Base-by-base conservation (phyloP, 2,329 filamentous ascomycete genomes). In the Aspergillus caelatus region DNA sequence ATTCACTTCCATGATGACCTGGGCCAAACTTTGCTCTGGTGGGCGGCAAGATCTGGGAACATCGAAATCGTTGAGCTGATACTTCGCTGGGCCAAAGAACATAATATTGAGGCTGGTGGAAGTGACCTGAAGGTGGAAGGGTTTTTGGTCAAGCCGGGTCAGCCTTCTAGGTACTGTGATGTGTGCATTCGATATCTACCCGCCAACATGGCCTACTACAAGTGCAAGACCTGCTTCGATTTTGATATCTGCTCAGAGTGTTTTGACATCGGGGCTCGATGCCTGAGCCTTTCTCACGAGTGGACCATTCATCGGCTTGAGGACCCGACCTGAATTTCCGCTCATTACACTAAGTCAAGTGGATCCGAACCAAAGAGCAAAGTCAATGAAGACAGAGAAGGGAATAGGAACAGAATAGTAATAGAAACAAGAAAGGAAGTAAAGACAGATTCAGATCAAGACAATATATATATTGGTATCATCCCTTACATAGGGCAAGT, bases 51-150 rank as follows among this genome's bases (percentile, higher is more conserved):
- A 43, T n/a, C 4, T 21, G 41, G 41, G 7, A 0, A 21, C 2
- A 8, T 8, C 21, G n/a, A 21, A 10, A 43, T 21, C 1, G 12
- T 43, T 0, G 41, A 21, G 10, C 19, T 11, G 6, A 21, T 21
- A 9, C 0, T 0, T 21, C 41, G 0, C 34, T 36, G 34, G 12
- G 1, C 12, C 2, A 36, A 36, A 36, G 1, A 43, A 0, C 41
- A 43, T 4, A 10, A 43, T n/a, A 4, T 19, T 21, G 41, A 43
- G 16, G 1, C 9, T 19, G 7, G 0, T 43, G 19, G 10, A 2
- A 43, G 1, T 43, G 41, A n/a, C 9, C 7, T 21, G 5, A 19
- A 0, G 19, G 16, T 21, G 34, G 34, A 43, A 10, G 41, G 16
- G 1, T 7, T 5, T 43, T n/a, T 43, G 19, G 34, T 14, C 3